Conservation (phyloP, 352 stramenopile genomes). For the Globisporangium spinosum region DNA sequence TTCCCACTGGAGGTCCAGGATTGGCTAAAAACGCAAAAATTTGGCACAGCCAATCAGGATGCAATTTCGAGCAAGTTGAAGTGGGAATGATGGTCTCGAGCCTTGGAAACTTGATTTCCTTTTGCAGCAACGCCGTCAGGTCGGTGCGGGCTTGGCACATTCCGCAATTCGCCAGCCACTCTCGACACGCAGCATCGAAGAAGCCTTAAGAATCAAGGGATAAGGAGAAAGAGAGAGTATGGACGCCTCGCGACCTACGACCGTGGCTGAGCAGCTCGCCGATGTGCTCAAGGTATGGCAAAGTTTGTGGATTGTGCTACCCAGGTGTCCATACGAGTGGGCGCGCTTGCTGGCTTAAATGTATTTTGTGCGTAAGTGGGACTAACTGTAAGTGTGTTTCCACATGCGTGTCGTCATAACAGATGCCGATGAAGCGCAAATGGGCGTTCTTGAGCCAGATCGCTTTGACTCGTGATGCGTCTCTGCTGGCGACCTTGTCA, state of each 20-base stretch:
- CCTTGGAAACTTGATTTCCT: not conserved
- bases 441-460: slow-evolving; percentile 15
- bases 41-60: slow-evolving; percentile 11
- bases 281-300: slow-evolving; percentile 16
- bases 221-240: not conserved
- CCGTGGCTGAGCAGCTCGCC: not conserved
- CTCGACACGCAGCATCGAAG: not conserved
- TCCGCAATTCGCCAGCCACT: slow-evolving; percentile 1
- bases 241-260: not conserved
- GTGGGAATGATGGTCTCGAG: slow-evolving; percentile 12
- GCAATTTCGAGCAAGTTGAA: slow-evolving; percentile 2
- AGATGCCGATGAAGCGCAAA: slow-evolving; percentile 15
- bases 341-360: not conserved
- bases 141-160: slow-evolving; percentile 7
- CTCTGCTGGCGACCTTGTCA: slow-evolving; percentile 6
- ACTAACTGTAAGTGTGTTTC: not conserved
- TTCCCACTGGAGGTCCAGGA: not conserved
- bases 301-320: not conserved
- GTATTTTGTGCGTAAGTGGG: not conserved
- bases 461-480: slow-evolving; percentile 1
- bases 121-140: not conserved
- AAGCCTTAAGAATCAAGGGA: not conserved
- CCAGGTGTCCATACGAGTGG: not conserved
- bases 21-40: not conserved
- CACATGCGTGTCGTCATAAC: not conserved